Base-by-base conservation (phyloP, 768 basidiomycete species). In the Terana coerulea region DNA sequence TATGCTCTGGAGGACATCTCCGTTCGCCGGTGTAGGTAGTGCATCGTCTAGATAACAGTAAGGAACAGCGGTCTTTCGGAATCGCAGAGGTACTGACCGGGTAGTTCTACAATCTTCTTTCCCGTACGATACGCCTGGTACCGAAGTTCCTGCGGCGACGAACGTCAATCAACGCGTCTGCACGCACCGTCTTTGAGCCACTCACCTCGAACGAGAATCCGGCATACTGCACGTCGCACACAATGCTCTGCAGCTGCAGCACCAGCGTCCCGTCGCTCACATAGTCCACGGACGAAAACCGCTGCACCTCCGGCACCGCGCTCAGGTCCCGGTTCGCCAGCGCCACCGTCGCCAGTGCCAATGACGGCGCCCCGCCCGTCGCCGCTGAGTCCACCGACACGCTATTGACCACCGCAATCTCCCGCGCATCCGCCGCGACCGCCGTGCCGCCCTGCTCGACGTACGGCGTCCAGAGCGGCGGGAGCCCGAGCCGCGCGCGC, bases 401-500 rank as follows among this genome's bases (percentile, higher is more conserved):
- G 29, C 9, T 26, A 3, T 28, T 42, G 14, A 34, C 10, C 44
- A 43, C 21, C 37, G 35, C 29, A 25, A 24, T 3, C 8, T n/a
- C 9, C 8, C n/a, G 47, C 26, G 17, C 26, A 30, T 22, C 30
- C 19, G 22, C 48, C n/a, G 52, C 35, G 5, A 33, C 40, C 1
- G 54, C 46, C 33, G 30, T 34, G 26, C 54, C 39, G 21, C 43
- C 47, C 30, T 47, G 44, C 25, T 57, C 61, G 35, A 56, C 19
- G 44, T 59, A 58, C 22, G 83, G 80, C 26, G 76, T 67, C 62
- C 84, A 84, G 15, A 78, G 65, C 0, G 76, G 76, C 0, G 78
- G 74, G 0, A 84, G 70, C 29, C 73, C 71, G 19, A 79, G 61
- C 0, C 75, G 69, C 10, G 64, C 55, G 8, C 83, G 76, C 31